phyloP scores from a whole-genome alignment of 2,329 filamentous ascomycete species.

The Fusarium brachygibbosum region DNA sequence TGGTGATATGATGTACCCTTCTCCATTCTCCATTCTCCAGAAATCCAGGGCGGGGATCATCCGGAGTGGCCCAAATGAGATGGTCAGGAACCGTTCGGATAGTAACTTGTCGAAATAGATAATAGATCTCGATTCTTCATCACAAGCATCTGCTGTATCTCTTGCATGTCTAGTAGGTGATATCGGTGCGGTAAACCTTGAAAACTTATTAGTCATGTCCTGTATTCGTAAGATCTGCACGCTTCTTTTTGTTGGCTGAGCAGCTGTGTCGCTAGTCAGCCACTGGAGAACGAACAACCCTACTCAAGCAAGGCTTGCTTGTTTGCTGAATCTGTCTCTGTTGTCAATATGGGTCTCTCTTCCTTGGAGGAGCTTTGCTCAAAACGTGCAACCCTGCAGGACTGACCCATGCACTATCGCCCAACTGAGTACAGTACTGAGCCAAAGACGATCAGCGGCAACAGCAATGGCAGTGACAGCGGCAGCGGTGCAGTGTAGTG shows the following conservation, averaged over 20 bases:
- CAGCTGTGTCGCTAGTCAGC: slow-evolving; percentile 23
- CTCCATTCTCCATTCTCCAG: slow-evolving; percentile 38
- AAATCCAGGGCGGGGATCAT: slow-evolving; percentile 36
- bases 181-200: background rate
- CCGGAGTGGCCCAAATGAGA: slow-evolving; percentile 22
- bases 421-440: slow-evolving; percentile 40
- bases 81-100: slow-evolving; percentile 20
- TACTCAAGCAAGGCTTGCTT: slow-evolving; percentile 7
- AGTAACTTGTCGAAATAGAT: slow-evolving; percentile 26
- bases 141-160: slow-evolving; percentile 8
- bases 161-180: slow-evolving; percentile 25
- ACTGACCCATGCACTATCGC: slow-evolving; percentile 40
- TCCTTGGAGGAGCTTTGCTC: slow-evolving; percentile 41
- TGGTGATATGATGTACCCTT: slow-evolving; percentile 38
- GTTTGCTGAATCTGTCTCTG: slow-evolving; percentile 32
- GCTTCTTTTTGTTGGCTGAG: slow-evolving; percentile 31
- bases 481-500: background rate
- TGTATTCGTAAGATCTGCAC: background rate
- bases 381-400: slow-evolving; percentile 46
- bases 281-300: slow-evolving; percentile 9
- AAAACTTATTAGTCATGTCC: background rate
- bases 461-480: background rate
- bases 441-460: slow-evolving; percentile 11
- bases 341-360: slow-evolving; percentile 31
- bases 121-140: slow-evolving; percentile 36